These are phyloP conservation scores for Colletotrichum caudatum DNA, from an alignment of 2,329 filamentous ascomycete genomes.

Conservation along the genomic window DNA sequence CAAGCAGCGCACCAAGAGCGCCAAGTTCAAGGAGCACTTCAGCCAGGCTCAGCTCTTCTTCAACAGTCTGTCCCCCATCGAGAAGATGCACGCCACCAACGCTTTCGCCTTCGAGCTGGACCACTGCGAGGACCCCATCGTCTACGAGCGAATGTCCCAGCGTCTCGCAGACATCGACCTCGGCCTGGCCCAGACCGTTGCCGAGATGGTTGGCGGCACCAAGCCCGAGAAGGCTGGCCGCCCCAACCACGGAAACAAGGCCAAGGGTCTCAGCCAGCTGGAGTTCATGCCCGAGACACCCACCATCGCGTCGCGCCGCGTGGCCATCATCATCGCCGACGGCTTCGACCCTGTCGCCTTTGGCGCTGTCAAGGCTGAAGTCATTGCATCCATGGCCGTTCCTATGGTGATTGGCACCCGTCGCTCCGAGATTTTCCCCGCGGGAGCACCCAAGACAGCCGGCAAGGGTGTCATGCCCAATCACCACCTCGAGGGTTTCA, in stretches of 20 bases:
- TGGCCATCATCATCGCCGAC: conserved; percentile 82
- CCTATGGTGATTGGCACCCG: conserved; percentile 79
- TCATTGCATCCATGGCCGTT: conserved; percentile 72
- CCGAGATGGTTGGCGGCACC: conserved; percentile 75
- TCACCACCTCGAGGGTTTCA: conserved; percentile 83
- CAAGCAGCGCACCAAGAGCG: conserved; percentile 75
- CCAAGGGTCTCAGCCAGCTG: conserved; percentile 76
- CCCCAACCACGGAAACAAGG: conserved; percentile 74
- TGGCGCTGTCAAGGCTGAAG: conserved; percentile 71
- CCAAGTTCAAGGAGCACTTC: conserved; percentile 83
- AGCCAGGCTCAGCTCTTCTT: conserved; percentile 86
- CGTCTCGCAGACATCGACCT: conserved; percentile 80
- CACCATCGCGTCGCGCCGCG: conserved; percentile 76
- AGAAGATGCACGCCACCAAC: conserved; percentile 71
- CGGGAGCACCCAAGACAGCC: conserved; percentile 64
- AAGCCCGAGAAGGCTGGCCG: conserved; percentile 64
- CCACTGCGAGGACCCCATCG: conserved; percentile 82
- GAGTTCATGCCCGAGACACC: conserved; percentile 73
- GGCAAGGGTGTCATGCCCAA: conserved; percentile 73
- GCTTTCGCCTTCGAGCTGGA: conserved; percentile 80
- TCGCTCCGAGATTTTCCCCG: conserved; percentile 74
- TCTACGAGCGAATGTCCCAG: conserved; percentile 77
- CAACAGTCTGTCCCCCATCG: conserved; percentile 77
- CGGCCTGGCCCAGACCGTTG: conserved; percentile 75
- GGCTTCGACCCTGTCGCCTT: conserved; percentile 78